Base-by-base conservation (phyloP, 352 stramenopile species). In the Phytopythium litorale region DNA sequence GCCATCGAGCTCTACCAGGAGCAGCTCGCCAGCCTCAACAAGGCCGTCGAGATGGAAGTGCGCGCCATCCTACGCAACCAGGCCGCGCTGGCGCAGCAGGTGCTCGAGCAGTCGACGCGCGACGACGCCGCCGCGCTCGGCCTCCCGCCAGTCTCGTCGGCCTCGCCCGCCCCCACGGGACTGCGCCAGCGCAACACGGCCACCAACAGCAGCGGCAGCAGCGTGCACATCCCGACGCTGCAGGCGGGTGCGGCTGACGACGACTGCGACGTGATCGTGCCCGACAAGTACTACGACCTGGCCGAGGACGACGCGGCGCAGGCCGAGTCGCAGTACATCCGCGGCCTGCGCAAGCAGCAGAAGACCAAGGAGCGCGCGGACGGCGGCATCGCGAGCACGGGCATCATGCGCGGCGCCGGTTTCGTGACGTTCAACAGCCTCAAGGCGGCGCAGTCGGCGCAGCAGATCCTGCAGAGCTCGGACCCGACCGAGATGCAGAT, bases 381-480 rank as follows among this genome's bases (percentile, higher is more conserved):
- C 33, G 51, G 52, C 50, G 66, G 68, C 15, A 64, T 78, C 19
- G 64, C 65, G 33, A 75, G 56, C 19, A 58, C 78, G 2, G 76
- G 73, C 9, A 88, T 91, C 62, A 94, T 94, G 86, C 83, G 80
- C 8, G 56, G 63, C 16, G 79, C 84, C 2, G 86, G 81, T 2
- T 94, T 94, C 55, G 84, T 94, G 42, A 94, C 86, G 2, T 94
- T 94, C 72, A 85, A 79, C 49, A 90, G 67, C 46, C 64, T 94
- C 7, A 84, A 87, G 49, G 81, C 69, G 1, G 81, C 81, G 2
- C 84, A 94, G 65, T 84, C 85, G 16, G 87, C 81, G 13, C 84
- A 90, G 54, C 86, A 94, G 58, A 85, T 92, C 46, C 64, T 94
- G 28, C 86, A 94, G 65, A 88, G 78, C 46, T 72, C 76, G 1